A percentile compares a stretch with the other conserved stretches of the same genome.
phyloP scores from a whole-genome alignment of 2,329 filamentous ascomycete genomes.

The Aspergillus thermomutatus region DNA sequence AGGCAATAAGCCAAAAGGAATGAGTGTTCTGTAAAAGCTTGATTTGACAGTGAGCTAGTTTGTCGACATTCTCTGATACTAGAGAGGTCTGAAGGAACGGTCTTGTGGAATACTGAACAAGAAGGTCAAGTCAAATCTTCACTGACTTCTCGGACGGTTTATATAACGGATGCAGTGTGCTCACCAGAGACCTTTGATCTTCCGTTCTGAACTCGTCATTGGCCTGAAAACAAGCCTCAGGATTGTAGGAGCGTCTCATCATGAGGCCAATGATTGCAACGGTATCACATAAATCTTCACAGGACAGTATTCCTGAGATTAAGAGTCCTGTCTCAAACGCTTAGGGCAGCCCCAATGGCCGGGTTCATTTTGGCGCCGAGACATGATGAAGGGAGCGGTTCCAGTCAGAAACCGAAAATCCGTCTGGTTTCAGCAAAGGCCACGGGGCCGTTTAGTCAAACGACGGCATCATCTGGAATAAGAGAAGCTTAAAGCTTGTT shows the following conservation, averaged over 20 bases:
- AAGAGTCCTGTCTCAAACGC: neutral
- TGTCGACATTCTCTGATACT: neutral
- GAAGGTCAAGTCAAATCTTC: neutral
- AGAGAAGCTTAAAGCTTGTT: neutral
- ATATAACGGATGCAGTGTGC: neutral
- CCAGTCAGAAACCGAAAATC: neutral
- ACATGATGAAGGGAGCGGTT: neutral
- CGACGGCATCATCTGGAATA: neutral
- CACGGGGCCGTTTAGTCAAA: neutral
- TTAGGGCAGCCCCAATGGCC: neutral
- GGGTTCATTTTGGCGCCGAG: neutral
- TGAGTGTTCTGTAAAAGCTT: neutral
- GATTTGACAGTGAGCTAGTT: neutral
- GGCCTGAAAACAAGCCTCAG: neutral
- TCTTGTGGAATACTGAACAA: neutral
- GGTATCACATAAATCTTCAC: neutral
- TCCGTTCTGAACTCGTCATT: neutral
- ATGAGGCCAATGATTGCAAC: neutral
- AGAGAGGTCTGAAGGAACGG: neutral
- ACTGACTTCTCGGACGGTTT: neutral
- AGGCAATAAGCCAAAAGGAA: neutral
- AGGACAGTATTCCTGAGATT: neutral
- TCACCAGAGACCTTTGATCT: neutral
- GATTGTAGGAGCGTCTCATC: neutral
- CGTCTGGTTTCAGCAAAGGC: neutral